Evolutionary conservation across 495 filamentous ascomycete species (phyloP), one percentile per base, ranked within the genome.

Genomic region (Pseudoneurospora amorphoporcata): DNA sequence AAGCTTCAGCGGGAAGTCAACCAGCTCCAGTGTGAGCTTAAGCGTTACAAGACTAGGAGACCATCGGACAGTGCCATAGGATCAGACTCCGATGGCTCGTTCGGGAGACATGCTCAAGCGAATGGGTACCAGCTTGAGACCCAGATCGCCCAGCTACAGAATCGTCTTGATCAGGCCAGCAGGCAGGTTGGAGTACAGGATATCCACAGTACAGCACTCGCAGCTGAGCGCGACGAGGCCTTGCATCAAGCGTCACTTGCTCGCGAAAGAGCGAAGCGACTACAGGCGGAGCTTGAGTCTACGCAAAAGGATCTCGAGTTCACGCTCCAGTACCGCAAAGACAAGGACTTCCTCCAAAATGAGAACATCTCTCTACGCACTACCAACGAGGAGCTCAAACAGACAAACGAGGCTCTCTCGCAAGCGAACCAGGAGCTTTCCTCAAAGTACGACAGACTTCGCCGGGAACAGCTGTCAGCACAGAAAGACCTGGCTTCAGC

Each of bases 201-300:
- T 43, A 82, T 85, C 41, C 84, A 85, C 75, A 83, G 79, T 23
- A 78, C 83, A 7, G 83, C 83, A 4, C 81, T 85, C 29, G 72
- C 81, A 2, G 79, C 79, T 3, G 84, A 86, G 76, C 83, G 83
- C 38, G 84, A 86, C 65, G 82, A 84, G 41, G 84, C 82, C 40
- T 73, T 86, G 71, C 82, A 81, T 58, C 81, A 80, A 32, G 80
- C 79, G 3, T 80, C 82, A 1, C 73, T 82, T 58, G 83, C 84
- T n/a, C 78, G 80, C 23, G 79, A 82, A 68, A 81, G 80, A 68
- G 84, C 84, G 72, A 80, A 83, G 65, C 81, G 78, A 8, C 79
- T 86, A 10, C 80, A 85, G 65, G 77, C 79, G 0, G 81, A 83
- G 73, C 79, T 84, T n/a, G 77, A 80, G 32, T 71, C 72, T 16